Evolutionary conservation across 1,139 yeast genomes (phyloP).

Genomic region (Hyphopichia burtonii): DNA sequence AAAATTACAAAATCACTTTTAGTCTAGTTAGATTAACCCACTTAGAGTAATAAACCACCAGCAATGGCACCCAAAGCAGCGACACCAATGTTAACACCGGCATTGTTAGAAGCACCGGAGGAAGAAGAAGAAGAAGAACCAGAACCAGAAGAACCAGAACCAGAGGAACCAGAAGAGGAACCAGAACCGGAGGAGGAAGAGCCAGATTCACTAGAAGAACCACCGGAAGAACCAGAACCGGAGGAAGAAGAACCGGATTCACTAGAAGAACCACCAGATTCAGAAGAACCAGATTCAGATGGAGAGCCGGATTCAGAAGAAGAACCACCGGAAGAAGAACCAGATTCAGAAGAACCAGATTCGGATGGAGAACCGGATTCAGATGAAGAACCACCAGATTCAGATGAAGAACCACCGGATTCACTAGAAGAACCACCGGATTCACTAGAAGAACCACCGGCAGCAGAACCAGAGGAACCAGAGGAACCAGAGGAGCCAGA

Average conservation of each 20-base stretch:
- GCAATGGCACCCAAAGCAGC: constrained; percentile 29
- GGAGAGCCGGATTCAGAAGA: constrained; percentile 4
- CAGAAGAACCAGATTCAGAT: constrained; percentile 6
- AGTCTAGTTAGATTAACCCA: neutral
- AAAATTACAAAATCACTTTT: no score
- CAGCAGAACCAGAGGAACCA: constrained; percentile 6
- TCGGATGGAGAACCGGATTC: neutral
- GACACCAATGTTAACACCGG: constrained; percentile 15
- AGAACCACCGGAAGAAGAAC: neutral
- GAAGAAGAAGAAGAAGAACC: constrained; percentile 8
- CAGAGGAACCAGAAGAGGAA: constrained; percentile 7
- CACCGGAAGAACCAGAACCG: constrained; percentile 4
- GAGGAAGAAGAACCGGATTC: constrained; percentile 6
- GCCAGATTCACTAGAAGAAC: constrained; percentile 8
- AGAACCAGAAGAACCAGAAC: constrained; percentile 8
- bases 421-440: constrained; percentile 6
- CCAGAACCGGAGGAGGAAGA: constrained; percentile 10
- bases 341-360: neutral
- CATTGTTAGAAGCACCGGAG: constrained; percentile 15
- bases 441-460: constrained; percentile 8
- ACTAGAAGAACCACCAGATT: constrained; percentile 5
- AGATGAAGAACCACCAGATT: neutral
- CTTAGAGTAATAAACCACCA: constrained; percentile 28
- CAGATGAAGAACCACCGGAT: constrained; percentile 4
- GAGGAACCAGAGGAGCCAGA: constrained; percentile 8